Percentiles rank a stretch among this genome's conserved stretches.
These are phyloP conservation scores for Rosa hybrid DNA, from an alignment of 331 rosid genomes.

Conservation along the genomic window DNA sequence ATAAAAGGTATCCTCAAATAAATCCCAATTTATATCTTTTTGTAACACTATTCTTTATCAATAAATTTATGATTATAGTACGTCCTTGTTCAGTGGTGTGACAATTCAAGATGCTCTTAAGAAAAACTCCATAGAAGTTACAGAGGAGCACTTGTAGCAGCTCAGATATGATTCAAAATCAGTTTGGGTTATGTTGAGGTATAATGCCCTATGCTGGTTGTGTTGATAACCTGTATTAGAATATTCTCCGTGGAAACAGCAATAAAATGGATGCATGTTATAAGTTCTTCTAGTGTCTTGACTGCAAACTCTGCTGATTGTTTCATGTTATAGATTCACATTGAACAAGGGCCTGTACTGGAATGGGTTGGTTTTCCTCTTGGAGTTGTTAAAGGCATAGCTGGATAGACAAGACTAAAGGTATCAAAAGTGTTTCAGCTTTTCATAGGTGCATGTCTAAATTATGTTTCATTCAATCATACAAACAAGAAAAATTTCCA, in stretches of 20 bases:
- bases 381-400: slow-evolving; percentile 92
- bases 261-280: not conserved
- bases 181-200: slow-evolving; percentile 95
- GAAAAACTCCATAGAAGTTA: slow-evolving; percentile 58
- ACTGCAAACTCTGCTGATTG: slow-evolving; percentile 13
- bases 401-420: slow-evolving; percentile 93
- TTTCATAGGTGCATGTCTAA: not conserved
- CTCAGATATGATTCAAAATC: slow-evolving; percentile 82
- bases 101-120: slow-evolving; percentile 59
- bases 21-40: slow-evolving; percentile 17
- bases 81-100: slow-evolving; percentile 51
- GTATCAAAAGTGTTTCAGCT: slow-evolving; percentile 34
- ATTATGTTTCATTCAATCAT: not conserved
- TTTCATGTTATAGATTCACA: slow-evolving; percentile 66
- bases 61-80: slow-evolving; percentile 15
- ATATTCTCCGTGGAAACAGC: slow-evolving; percentile 6
- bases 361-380: slow-evolving; percentile 84
- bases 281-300: slow-evolving; percentile 1
- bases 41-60: slow-evolving; percentile 3
- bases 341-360: slow-evolving; percentile 94
- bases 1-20: slow-evolving; percentile 63
- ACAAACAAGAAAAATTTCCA: not conserved
- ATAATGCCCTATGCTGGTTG: slow-evolving; percentile 12
- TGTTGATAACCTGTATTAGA: not conserved
- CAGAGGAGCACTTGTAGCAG: slow-evolving; percentile 59